A percentile compares a stretch with the other conserved stretches of the same genome.
Conservation (phyloP, 106 monocot genomes). For the Dactylorhiza incarnata region DNA sequence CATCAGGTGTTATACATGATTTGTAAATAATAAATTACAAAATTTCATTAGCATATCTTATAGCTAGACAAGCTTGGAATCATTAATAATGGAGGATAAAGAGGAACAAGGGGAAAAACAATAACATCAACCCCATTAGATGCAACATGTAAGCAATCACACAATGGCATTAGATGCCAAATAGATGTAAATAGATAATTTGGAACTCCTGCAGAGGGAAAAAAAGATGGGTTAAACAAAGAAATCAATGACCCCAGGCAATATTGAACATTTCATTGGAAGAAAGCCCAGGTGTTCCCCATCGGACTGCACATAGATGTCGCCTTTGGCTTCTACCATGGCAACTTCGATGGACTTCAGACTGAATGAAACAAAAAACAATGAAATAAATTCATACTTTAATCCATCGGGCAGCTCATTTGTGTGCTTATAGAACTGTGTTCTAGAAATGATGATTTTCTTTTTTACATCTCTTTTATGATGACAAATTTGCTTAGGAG, state of each 20-base stretch:
- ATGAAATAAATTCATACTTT: not conserved
- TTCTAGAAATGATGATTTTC: too few species aligned
- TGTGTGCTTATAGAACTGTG: too few species aligned
- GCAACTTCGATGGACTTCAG: constrained; percentile 56
- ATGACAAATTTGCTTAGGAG: too few species aligned
- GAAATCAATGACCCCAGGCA: constrained; percentile 55
- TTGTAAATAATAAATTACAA: not conserved
- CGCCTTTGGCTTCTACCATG: constrained; percentile 21
- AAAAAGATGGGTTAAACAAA: constrained; percentile 10
- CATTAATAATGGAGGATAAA: not conserved
- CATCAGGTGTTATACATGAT: not conserved
- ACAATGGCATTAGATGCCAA: not conserved
- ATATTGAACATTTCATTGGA: constrained; percentile 52
- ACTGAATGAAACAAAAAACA: constrained; percentile 26
- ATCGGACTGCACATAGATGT: constrained; percentile 65
- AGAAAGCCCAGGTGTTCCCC: constrained; percentile 84
- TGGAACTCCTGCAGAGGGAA: not conserved
- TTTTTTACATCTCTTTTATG: too few species aligned
- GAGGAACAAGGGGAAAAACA: not conserved
- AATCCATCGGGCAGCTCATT: too few species aligned
- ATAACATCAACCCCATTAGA: too few species aligned
- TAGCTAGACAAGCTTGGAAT: not conserved
- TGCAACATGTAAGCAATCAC: not conserved
- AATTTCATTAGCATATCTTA: not conserved
- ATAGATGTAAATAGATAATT: not conserved